Conservation (phyloP, 139 green algal species). For the Spirogloea muscicola region DNA sequence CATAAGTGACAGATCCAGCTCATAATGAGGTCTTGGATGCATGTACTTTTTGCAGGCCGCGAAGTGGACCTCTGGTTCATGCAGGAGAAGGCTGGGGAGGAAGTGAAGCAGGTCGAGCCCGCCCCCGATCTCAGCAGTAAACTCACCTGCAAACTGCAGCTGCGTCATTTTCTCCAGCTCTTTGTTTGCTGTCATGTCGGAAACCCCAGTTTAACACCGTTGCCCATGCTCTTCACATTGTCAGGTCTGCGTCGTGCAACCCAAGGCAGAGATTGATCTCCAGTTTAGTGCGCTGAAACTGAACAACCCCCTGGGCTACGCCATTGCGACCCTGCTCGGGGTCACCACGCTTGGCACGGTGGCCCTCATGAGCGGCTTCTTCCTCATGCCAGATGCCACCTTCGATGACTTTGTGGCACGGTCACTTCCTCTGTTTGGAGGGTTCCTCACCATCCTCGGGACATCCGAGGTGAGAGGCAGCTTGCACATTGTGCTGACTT, state of each 20-base stretch:
- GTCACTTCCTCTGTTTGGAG: neutral
- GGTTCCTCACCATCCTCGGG: conserved; percentile 10
- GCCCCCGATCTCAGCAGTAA: too few relatives aligned
- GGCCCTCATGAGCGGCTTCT: conserved; percentile 7
- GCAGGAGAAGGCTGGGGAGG: conserved; percentile 7
- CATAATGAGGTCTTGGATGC: too few relatives aligned
- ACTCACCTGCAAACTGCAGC: too few relatives aligned
- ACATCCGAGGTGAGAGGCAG: conserved; percentile 6
- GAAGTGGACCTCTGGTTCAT: conserved; percentile 38
- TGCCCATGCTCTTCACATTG: too few relatives aligned
- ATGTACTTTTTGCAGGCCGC: neutral
- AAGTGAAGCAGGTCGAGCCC: neutral
- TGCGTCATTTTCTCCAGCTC: too few relatives aligned
- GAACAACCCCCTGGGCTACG: neutral
- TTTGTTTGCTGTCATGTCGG: too few relatives aligned
- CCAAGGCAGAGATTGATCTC: conserved; percentile 24
- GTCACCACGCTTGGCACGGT: conserved; percentile 19
- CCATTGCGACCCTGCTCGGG: neutral
- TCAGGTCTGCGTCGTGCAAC: conserved; percentile 36
- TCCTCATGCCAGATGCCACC: conserved; percentile 15
- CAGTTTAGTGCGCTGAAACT: neutral
- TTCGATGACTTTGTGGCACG: conserved; percentile 25
- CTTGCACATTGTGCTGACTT: too few relatives aligned
- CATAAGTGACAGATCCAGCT: too few relatives aligned
- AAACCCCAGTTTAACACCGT: too few relatives aligned